Percentiles rank a stretch among this genome's conserved stretches.
Evolutionary conservation across 176 grass and related monocot species (phyloP).

Genomic region (Eremochloa ophiuroides): DNA sequence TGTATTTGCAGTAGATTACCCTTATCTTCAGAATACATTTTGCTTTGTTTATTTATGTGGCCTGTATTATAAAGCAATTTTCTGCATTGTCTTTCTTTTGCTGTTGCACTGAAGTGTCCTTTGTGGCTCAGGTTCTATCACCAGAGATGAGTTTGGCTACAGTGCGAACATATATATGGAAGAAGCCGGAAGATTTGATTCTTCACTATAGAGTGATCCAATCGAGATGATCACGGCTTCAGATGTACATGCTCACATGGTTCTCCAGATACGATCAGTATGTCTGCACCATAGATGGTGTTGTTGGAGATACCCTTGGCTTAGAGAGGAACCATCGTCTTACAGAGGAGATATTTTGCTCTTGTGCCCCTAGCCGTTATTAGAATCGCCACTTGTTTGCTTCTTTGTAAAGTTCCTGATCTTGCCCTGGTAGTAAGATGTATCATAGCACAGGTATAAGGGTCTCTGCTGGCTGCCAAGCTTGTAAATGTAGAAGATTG

Average conservation of each 20-base stretch:
- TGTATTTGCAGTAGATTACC: background rate
- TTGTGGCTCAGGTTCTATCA: conserved; percentile 52
- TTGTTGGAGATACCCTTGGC: conserved; percentile 16
- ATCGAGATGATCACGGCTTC: conserved; percentile 39
- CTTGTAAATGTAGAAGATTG: conserved; percentile 49
- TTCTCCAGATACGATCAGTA: conserved; percentile 7
- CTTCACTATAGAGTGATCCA: conserved; percentile 84
- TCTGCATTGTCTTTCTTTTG: background rate
- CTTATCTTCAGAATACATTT: background rate
- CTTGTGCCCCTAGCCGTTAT: conserved; percentile 1
- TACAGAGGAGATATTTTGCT: conserved; percentile 1
- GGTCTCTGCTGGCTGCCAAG: conserved; percentile 35
- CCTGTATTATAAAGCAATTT: background rate
- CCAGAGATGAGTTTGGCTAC: conserved; percentile 92
- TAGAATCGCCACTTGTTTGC: conserved; percentile 2
- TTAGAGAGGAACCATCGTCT: conserved; percentile 8
- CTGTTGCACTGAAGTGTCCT: conserved; percentile 16
- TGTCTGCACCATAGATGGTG: background rate
- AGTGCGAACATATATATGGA: conserved; percentile 87
- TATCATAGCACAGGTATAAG: conserved; percentile 58
- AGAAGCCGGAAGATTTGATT: conserved; percentile 90
- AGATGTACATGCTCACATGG: conserved; percentile 15
- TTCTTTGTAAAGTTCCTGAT: conserved; percentile 48
- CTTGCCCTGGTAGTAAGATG: conserved; percentile 32
- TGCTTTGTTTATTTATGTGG: conserved; percentile 10